Evolutionary conservation across 805 yeast species (phyloP), one percentile per base, ranked within the genome.

Genomic region (Hyphopichia homilentoma): DNA sequence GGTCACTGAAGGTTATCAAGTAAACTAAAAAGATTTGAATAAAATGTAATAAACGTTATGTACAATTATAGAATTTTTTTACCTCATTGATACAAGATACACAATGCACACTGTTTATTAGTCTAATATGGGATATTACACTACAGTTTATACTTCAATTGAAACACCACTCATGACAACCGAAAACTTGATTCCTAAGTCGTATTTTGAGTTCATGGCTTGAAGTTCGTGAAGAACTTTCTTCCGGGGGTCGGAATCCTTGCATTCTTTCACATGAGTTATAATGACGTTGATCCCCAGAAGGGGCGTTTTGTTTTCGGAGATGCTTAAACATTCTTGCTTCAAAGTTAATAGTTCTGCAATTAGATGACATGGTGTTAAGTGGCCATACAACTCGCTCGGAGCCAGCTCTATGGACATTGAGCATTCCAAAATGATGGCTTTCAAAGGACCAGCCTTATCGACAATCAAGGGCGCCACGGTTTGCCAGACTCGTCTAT

Each of bases 391-490:
- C 16, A 86, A 48, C 5, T 68, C 66, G 7, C 61, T 55, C 39
- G 67, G 65, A 2, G 68, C 47, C 21, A 34, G 34, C 1, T 44
- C 29, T 31, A 49, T 53, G 12, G 40, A 31, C 5, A 76, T 72
- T 1, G 95, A 84, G 50, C 97, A 88, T 54, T 88, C 97, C 16
- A 89, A 73, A 11, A 87, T 54, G 1, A 88, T 71, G 0, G 79
- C 77, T 14, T 56, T 61, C 27, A 88, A 57, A 21, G 32, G 32
- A 12, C 41, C 35, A 9, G 54, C 37, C 3, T 61, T 53, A 4
- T 57, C 29, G 0, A 61, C 47, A 1, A 82, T 62, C 18, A 63
- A 44, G 0, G 70, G 67, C 1, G 81, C 73, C 3, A 84, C 61
- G 13, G 54, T 43, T 3, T 51, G 32, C 96, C 96, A 86, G 3